A percentile compares a stretch with the other conserved stretches of the same genome.
Evolutionary conservation across 495 filamentous ascomycete species (phyloP).

Genomic region (Neurospora terricola): DNA sequence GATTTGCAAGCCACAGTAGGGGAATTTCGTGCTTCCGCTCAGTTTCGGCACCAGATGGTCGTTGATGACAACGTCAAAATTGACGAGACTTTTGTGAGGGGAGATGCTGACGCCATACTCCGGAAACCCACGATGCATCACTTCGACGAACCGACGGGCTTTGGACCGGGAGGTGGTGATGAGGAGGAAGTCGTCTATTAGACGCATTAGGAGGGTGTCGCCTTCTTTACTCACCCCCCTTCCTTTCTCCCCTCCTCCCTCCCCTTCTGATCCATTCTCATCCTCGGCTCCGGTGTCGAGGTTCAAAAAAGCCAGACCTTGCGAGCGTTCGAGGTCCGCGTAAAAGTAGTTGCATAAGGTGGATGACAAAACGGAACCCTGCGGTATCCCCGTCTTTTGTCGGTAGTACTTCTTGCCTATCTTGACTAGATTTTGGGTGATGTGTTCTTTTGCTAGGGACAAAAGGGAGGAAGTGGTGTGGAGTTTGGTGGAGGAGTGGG

Average conservation of each 20-base stretch:
- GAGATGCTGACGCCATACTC: constrained; percentile 75
- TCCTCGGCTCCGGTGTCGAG: too few relatives aligned
- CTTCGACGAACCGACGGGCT: constrained; percentile 59
- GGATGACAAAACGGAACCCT: constrained; percentile 80
- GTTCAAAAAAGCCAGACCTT: constrained; percentile 49
- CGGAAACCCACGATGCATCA: constrained; percentile 70
- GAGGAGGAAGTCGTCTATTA: constrained; percentile 89
- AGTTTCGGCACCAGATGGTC: constrained; percentile 44
- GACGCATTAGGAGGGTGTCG: constrained; percentile 60
- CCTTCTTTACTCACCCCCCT: constrained; percentile 3
- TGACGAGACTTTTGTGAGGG: constrained; percentile 69
- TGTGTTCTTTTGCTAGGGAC: constrained; percentile 61
- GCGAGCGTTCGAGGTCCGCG: constrained; percentile 60
- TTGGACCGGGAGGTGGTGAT: constrained; percentile 59
- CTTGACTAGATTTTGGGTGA: constrained; percentile 73
- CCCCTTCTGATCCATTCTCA: not conserved
- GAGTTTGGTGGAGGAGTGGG: constrained; percentile 35
- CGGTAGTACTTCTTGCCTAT: constrained; percentile 85
- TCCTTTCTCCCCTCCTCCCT: not conserved
- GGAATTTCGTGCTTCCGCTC: constrained; percentile 46
- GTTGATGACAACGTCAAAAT: constrained; percentile 60
- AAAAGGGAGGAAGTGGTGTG: constrained; percentile 53
- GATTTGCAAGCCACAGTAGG: constrained; percentile 79
- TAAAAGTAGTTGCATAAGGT: constrained; percentile 93
- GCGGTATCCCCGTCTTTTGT: constrained; percentile 82